These are phyloP conservation scores for Candida saitoana DNA, from an alignment of 805 yeast genomes.

Conservation along the genomic window DNA sequence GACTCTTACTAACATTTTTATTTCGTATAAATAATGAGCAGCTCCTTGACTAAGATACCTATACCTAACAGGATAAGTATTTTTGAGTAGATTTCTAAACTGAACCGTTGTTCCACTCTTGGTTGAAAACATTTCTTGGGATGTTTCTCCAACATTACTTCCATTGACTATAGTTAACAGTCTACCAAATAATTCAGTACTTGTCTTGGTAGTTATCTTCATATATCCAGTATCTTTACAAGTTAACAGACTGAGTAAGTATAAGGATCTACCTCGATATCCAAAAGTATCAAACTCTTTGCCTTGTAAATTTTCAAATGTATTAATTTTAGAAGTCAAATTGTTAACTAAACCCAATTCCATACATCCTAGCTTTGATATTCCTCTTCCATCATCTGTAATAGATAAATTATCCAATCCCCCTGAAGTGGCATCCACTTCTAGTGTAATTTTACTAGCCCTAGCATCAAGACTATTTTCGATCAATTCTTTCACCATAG, in stretches of 20 bases:
- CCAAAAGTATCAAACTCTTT: background rate
- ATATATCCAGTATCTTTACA: background rate
- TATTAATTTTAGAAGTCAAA: background rate
- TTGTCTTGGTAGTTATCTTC: background rate
- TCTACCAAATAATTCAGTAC: background rate
- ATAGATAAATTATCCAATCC: slow-evolving; percentile 1
- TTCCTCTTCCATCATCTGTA: slow-evolving; percentile 1
- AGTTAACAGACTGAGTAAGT: background rate
- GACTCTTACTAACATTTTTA: background rate
- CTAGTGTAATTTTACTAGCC: background rate
- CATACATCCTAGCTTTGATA: background rate
- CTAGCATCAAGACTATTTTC: slow-evolving; percentile 3
- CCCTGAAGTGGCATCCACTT: background rate
- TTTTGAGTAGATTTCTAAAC: background rate
- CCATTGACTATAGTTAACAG: background rate
- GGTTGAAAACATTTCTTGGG: background rate
- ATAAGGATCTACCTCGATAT: background rate
- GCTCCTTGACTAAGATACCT: background rate
- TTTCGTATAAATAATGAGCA: background rate
- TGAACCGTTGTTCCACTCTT: background rate
- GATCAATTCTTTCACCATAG: slow-evolving; percentile 1
- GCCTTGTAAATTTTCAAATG: background rate
- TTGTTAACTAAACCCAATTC: background rate
- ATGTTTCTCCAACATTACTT: background rate
- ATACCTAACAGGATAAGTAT: slow-evolving; percentile 1